Conservation (phyloP, 2,329 filamentous ascomycete species). For the Torrubiellomyces zombiae region DNA sequence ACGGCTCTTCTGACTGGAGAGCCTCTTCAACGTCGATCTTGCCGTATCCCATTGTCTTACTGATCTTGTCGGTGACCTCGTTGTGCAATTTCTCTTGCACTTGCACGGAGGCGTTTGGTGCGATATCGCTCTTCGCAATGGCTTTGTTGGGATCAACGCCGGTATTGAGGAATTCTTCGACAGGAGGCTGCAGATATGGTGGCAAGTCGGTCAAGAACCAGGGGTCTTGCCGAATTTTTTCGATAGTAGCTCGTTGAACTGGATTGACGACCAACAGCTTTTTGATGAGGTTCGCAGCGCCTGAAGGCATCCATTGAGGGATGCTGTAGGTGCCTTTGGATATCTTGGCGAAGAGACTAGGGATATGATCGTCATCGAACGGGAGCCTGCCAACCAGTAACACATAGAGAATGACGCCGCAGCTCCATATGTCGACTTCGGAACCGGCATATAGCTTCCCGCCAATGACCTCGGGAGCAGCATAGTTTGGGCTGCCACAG, state of each 20-base stretch:
- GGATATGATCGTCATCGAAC: conserved; percentile 97
- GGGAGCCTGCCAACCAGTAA: conserved; percentile 69
- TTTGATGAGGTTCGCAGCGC: conserved; percentile 68
- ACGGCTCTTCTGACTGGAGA: conserved; percentile 78
- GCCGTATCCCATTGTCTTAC: conserved; percentile 95
- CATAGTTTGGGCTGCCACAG: conserved; percentile 96
- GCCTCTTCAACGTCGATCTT: conserved; percentile 92
- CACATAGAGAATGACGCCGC: conserved; percentile 80
- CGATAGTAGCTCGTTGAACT: conserved; percentile 82
- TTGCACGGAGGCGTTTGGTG: conserved; percentile 58
- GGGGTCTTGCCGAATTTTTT: conserved; percentile 79
- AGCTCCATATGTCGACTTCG: conserved; percentile 97
- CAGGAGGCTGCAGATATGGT: conserved; percentile 68
- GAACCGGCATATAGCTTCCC: conserved; percentile 95
- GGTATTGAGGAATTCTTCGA: conserved; percentile 84
- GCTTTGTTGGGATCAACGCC: conserved; percentile 88
- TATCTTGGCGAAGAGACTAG: conserved; percentile 94
- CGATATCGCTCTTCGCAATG: conserved; percentile 68
- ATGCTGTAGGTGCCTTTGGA: conserved; percentile 86
- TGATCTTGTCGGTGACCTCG: conserved; percentile 85
- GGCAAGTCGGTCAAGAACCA: conserved; percentile 88
- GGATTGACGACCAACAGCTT: conserved; percentile 93
- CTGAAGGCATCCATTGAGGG: conserved; percentile 76
- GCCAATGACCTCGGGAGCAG: conserved; percentile 92
- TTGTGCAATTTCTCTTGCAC: conserved; percentile 83